These are phyloP conservation scores for Aspergillus carbonarius DNA, from an alignment of 2,329 filamentous ascomycete species.

Conservation along the genomic window DNA sequence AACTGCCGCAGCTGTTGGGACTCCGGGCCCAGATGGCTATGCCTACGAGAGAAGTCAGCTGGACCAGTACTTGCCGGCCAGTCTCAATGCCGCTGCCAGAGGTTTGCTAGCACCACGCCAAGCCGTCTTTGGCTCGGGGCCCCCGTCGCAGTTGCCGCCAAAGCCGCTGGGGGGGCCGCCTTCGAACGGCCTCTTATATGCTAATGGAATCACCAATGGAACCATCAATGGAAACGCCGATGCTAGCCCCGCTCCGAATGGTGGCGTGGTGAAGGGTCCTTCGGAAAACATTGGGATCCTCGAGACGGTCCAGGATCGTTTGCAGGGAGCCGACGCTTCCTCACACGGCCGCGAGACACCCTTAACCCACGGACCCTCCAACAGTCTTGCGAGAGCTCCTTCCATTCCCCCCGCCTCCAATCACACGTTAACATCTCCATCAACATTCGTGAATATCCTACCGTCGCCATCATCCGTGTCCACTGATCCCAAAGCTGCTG, in stretches of 20 bases:
- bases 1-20: slow-evolving; percentile 20
- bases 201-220: background rate
- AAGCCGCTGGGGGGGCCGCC: slow-evolving; percentile 20
- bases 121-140: background rate
- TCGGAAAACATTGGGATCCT: background rate
- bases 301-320: slow-evolving; percentile 14
- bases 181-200: slow-evolving; percentile 4
- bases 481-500: slow-evolving; percentile 20
- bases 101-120: slow-evolving; percentile 7
- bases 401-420: slow-evolving; percentile 26
- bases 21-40: slow-evolving; percentile 16
- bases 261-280: no score
- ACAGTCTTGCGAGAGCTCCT: slow-evolving; percentile 23
- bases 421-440: slow-evolving; percentile 28
- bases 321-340: slow-evolving; percentile 16
- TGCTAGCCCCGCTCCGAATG: background rate
- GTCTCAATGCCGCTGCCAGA: slow-evolving; percentile 3
- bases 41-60: slow-evolving; percentile 8
- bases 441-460: slow-evolving; percentile 17
- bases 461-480: slow-evolving; percentile 16
- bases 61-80: slow-evolving; percentile 16
- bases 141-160: slow-evolving; percentile 12
- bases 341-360: slow-evolving; percentile 18
- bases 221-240: background rate
- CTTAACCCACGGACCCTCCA: slow-evolving; percentile 25